Percentiles rank a stretch among this genome's conserved stretches.
Evolutionary conservation across 441 rosid genomes (phyloP).

Genomic region (Pelargonium citronellum): DNA sequence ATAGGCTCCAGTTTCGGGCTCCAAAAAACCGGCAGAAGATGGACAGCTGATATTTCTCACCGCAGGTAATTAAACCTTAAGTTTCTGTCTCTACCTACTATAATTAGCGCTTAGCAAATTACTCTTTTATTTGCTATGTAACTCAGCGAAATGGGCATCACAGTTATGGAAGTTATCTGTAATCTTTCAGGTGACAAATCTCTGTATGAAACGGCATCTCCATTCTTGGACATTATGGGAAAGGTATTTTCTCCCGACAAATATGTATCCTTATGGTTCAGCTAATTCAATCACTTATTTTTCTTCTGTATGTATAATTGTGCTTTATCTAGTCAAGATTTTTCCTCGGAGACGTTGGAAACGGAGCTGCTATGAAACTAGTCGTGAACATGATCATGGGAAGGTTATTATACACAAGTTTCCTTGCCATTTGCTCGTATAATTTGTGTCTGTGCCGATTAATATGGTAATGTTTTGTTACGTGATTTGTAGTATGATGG

Average conservation of each 20-base stretch:
- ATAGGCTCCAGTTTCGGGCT: conserved; percentile 95
- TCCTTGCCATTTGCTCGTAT: not conserved
- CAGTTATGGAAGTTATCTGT: conserved; percentile 21
- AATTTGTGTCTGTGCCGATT: conserved; percentile 14
- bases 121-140: conserved; percentile 16
- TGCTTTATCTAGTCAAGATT: conserved; percentile 64
- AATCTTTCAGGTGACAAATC: conserved; percentile 68
- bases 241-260: conserved; percentile 43
- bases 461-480: conserved; percentile 15
- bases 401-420: conserved; percentile 39
- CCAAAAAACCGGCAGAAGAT: conserved; percentile 94
- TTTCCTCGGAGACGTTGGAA: conserved; percentile 84
- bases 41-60: conserved; percentile 85
- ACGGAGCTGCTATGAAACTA: conserved; percentile 96
- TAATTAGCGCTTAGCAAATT: no score
- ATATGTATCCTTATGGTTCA: not conserved
- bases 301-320: not conserved
- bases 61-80: conserved; percentile 42
- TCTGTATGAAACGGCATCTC: conserved; percentile 56
- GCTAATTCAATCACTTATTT: not conserved
- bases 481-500: conserved; percentile 72
- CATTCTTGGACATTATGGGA: conserved; percentile 76
- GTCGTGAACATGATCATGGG: conserved; percentile 98
- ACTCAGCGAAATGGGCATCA: conserved; percentile 12
- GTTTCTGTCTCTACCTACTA: not conserved